These are phyloP conservation scores for Friedmanniomyces simplex DNA, from an alignment of 495 filamentous ascomycete species.

Conservation along the genomic window DNA sequence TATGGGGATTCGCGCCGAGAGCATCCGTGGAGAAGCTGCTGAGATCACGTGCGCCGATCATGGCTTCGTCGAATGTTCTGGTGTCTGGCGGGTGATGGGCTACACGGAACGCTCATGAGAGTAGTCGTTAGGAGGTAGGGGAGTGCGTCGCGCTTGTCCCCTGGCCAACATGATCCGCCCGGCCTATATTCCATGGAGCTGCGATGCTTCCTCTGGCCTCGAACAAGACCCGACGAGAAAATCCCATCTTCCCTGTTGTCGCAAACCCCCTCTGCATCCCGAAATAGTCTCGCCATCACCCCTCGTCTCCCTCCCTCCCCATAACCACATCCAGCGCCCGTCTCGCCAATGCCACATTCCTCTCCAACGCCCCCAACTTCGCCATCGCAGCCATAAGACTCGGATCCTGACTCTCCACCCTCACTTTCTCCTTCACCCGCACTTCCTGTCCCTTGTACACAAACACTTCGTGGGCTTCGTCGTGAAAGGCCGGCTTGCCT, in stretches of 20 bases:
- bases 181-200: too few relatives aligned
- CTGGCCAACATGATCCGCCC: too few relatives aligned
- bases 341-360: conserved; percentile 57
- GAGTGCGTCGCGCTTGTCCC: too few relatives aligned
- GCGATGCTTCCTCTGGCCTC: too few relatives aligned
- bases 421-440: conserved; percentile 76
- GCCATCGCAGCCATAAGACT: conserved; percentile 76
- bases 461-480: conserved; percentile 71
- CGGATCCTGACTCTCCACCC: conserved; percentile 85
- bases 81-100: too few relatives aligned
- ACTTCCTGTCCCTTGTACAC: conserved; percentile 56
- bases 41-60: neutral
- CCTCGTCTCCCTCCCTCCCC: conserved; percentile 43
- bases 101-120: too few relatives aligned
- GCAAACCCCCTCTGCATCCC: too few relatives aligned
- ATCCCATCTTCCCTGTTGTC: too few relatives aligned
- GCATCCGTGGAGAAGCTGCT: neutral
- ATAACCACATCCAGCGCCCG: conserved; percentile 70
- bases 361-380: conserved; percentile 73
- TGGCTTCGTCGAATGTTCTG: too few relatives aligned
- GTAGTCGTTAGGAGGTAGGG: too few relatives aligned
- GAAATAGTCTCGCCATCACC: neutral
- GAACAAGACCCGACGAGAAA: too few relatives aligned
- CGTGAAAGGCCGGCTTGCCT: conserved; percentile 39
- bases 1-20: neutral